Evolutionary conservation across 139 green algal species (phyloP).

Genomic region (Chlorella ohadii): DNA sequence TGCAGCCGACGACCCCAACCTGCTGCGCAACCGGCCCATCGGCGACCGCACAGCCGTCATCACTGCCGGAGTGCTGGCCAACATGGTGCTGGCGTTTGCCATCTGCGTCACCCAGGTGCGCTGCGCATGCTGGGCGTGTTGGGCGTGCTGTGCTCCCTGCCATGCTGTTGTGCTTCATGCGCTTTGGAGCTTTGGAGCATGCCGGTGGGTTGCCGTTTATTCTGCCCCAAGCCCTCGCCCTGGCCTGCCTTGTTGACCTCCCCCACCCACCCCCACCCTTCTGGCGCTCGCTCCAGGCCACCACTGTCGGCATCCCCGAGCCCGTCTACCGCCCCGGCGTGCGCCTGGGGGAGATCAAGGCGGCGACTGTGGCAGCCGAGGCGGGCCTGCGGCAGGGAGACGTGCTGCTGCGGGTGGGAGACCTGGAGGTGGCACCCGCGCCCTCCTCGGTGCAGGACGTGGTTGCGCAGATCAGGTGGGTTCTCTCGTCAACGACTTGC

Average conservation of each 20-base stretch:
- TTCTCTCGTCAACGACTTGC: too few species aligned
- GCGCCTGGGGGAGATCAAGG: conserved; percentile 65
- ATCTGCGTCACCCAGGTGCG: conserved; percentile 87
- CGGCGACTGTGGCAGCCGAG: conserved; percentile 56
- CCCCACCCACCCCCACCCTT: too few species aligned
- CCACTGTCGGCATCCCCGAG: conserved; percentile 74
- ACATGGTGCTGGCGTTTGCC: conserved; percentile 89
- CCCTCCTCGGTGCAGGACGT: conserved; percentile 52
- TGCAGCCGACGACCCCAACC: conserved; percentile 88
- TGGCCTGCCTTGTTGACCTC: too few species aligned
- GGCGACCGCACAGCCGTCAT: conserved; percentile 85
- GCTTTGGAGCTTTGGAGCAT: too few species aligned
- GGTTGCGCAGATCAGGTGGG: conserved; percentile 70
- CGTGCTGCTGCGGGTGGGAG: conserved; percentile 75
- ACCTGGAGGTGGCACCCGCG: conserved; percentile 48
- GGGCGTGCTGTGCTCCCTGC: not conserved
- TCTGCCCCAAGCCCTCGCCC: not conserved
- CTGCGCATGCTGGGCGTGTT: not conserved
- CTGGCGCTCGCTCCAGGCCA: conserved; percentile 55
- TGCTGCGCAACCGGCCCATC: conserved; percentile 93
- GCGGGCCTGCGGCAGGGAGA: conserved; percentile 80
- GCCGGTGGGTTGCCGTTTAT: not conserved
- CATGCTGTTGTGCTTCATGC: too few species aligned
- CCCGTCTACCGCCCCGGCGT: conserved; percentile 82
- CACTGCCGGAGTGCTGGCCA: conserved; percentile 94